Evolutionary conservation across 768 basidiomycete genomes (phyloP).

Genomic region (Auricularia sp.): DNA sequence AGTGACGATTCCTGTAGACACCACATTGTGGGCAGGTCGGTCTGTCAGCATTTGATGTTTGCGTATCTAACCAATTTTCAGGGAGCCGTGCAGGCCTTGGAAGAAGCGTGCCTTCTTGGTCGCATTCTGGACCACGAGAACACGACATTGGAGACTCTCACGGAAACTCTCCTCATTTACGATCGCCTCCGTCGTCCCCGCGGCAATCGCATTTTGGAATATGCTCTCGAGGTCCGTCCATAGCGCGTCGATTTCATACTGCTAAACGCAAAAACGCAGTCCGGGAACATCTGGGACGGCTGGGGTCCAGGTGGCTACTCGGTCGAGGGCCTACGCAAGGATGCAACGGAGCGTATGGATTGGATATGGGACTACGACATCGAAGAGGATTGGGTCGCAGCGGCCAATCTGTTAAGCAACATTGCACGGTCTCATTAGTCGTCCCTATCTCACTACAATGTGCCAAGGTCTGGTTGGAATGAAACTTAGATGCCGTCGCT

Average conservation of each 20-base stretch:
- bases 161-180: slow-evolving; percentile 12
- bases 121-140: slow-evolving; percentile 12
- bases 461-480: too few relatives aligned
- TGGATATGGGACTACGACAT: background rate
- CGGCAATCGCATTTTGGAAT: slow-evolving; percentile 6
- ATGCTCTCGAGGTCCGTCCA: background rate
- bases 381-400: background rate
- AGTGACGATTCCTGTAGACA: background rate
- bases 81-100: background rate
- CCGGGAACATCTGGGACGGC: background rate
- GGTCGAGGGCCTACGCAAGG: background rate
- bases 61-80: background rate
- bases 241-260: background rate
- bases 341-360: background rate
- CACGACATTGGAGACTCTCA: slow-evolving; percentile 6
- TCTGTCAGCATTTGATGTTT: background rate
- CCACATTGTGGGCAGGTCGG: background rate
- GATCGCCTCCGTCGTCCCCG: slow-evolving; percentile 15
- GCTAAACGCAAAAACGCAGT: background rate
- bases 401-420: too few relatives aligned
- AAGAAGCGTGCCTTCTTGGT: slow-evolving; percentile 20
- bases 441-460: too few relatives aligned
- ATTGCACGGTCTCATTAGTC: too few relatives aligned
- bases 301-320: background rate
- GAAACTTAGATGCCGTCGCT: too few relatives aligned